Percentiles rank a stretch among this genome's conserved stretches.
These are phyloP conservation scores for Fusarium oligoseptatum DNA, from an alignment of 2,329 filamentous ascomycete genomes.

Conservation along the genomic window DNA sequence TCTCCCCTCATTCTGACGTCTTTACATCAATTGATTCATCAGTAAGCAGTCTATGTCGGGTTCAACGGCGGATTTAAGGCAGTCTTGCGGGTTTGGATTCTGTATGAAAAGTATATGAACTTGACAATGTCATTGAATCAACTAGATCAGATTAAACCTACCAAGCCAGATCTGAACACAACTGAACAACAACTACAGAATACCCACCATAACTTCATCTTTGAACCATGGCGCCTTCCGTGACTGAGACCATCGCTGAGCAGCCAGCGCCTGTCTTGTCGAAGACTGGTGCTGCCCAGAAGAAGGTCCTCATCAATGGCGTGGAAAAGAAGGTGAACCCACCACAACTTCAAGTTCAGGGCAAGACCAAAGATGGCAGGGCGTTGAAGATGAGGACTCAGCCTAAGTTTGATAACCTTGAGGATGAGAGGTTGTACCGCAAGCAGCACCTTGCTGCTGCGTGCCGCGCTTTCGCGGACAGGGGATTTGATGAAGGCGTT, in stretches of 20 bases:
- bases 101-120: background rate
- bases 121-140: background rate
- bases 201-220: background rate
- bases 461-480: background rate
- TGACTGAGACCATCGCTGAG: background rate
- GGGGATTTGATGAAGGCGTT: background rate
- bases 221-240: background rate
- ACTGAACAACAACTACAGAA: background rate
- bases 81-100: background rate
- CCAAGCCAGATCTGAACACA: background rate
- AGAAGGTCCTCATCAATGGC: background rate
- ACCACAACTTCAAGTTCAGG: background rate
- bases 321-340: background rate
- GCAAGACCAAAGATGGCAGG: conserved; percentile 2
- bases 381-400: background rate
- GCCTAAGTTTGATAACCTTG: background rate
- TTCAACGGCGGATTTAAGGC: background rate
- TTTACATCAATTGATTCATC: background rate
- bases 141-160: background rate
- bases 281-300: background rate
- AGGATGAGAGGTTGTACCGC: background rate
- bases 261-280: background rate
- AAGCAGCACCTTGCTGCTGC: background rate
- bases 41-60: background rate
- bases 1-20: background rate